These are phyloP conservation scores for Aspergillus avenaceus DNA, from an alignment of 495 filamentous ascomycete genomes.

Conservation along the genomic window DNA sequence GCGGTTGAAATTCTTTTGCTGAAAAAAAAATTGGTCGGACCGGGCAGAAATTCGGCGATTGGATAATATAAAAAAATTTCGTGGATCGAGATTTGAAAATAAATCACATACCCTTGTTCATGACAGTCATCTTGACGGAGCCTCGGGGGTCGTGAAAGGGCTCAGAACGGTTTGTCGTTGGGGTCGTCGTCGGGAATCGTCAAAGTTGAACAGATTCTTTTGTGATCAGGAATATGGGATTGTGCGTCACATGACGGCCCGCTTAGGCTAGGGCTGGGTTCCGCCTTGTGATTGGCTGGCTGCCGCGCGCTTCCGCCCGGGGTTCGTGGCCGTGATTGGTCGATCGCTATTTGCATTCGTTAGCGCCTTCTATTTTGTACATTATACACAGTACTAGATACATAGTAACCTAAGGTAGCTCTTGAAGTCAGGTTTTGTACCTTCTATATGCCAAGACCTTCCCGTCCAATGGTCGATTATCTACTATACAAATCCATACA, in stretches of 20 bases:
- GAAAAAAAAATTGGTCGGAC: too few relatives aligned
- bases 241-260: conserved; percentile 15
- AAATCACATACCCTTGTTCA: conserved; percentile 6
- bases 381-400: too few relatives aligned
- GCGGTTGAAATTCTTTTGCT: too few relatives aligned
- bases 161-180: conserved; percentile 11
- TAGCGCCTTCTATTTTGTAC: too few relatives aligned
- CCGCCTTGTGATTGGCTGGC: conserved; percentile 9
- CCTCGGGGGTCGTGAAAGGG: conserved; percentile 10
- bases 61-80: neutral
- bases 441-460: too few relatives aligned
- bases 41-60: too few relatives aligned
- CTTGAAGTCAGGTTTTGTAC: too few relatives aligned
- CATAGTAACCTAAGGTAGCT: too few relatives aligned
- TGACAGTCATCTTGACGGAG: conserved; percentile 12
- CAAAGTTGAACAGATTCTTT: neutral
- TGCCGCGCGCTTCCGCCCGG: neutral
- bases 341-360: too few relatives aligned
- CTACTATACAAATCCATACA: too few relatives aligned
- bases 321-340: too few relatives aligned
- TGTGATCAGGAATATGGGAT: conserved; percentile 7
- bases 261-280: conserved; percentile 11
- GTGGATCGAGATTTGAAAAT: conserved; percentile 1
- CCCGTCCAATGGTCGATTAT: too few relatives aligned
- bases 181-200: conserved; percentile 8